These are phyloP conservation scores for Calonectria hongkongensis DNA, from an alignment of 2,329 filamentous ascomycete species.

Conservation along the genomic window DNA sequence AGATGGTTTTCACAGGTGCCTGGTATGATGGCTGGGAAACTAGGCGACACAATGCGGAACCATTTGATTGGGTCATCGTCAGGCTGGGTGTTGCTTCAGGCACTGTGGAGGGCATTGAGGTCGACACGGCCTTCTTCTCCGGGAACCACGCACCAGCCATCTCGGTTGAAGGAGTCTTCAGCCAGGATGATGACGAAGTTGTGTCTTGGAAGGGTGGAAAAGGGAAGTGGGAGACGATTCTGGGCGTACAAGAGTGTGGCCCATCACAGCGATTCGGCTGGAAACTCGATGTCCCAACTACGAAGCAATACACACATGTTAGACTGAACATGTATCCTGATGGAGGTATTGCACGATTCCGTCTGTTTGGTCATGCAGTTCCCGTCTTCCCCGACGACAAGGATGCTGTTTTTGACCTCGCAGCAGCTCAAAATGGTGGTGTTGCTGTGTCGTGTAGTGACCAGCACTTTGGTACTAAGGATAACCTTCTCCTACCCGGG, in stretches of 20 bases:
- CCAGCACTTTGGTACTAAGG: constrained; percentile 88
- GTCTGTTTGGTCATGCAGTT: constrained; percentile 84
- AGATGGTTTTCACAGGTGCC: constrained; percentile 81
- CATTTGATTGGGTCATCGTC: constrained; percentile 81
- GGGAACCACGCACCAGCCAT: constrained; percentile 89
- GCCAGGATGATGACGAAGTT: constrained; percentile 77
- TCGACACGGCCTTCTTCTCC: constrained; percentile 88
- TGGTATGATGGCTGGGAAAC: constrained; percentile 86
- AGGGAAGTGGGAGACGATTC: constrained; percentile 83
- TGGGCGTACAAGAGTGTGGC: constrained; percentile 82
- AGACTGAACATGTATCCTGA: constrained; percentile 90
- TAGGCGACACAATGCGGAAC: constrained; percentile 77
- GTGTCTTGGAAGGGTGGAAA: constrained; percentile 75
- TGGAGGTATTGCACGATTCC: constrained; percentile 87
- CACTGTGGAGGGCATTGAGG: constrained; percentile 82
- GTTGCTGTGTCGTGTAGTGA: constrained; percentile 86
- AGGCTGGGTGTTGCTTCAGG: constrained; percentile 82
- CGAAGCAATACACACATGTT: constrained; percentile 86
- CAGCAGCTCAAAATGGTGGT: constrained; percentile 85
- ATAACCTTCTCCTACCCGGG: constrained; percentile 86
- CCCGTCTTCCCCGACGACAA: constrained; percentile 83
- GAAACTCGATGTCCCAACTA: constrained; percentile 75
- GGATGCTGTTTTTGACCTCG: constrained; percentile 82
- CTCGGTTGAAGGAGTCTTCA: constrained; percentile 85
- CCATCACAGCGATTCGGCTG: constrained; percentile 84